These are phyloP conservation scores for Thinopyrum elongatum DNA, from an alignment of 176 grass and related monocot species.

Conservation along the genomic window DNA sequence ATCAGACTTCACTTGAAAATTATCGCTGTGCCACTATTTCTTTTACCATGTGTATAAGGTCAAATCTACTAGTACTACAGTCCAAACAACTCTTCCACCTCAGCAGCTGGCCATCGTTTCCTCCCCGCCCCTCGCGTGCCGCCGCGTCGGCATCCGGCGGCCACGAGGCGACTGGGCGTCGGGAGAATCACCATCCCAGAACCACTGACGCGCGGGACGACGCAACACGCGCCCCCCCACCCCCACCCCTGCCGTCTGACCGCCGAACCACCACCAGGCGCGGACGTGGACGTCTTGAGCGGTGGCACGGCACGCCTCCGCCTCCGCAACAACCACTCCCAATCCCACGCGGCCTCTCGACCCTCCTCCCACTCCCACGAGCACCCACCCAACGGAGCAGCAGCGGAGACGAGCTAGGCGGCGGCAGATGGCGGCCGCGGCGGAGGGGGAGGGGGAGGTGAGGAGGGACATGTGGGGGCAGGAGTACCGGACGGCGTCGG, in stretches of 20 bases:
- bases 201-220: not conserved
- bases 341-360: not conserved
- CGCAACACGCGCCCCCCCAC: not conserved
- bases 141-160: slow-evolving; percentile 9
- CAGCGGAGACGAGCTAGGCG: not conserved
- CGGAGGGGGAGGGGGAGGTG: not conserved
- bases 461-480: slow-evolving; percentile 62
- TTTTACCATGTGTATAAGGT: not conserved
- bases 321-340: not conserved
- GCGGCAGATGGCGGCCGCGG: not conserved
- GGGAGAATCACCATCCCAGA: not conserved
- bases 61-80: not conserved
- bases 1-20: too few relatives aligned
- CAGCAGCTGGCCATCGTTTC: not conserved
- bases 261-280: not conserved
- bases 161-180: not conserved
- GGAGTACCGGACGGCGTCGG: slow-evolving; percentile 52
- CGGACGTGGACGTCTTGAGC: not conserved
- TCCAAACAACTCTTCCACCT: not conserved
- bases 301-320: not conserved
- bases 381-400: not conserved
- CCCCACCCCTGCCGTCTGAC: not conserved
- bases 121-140: not conserved
- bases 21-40: too few relatives aligned
- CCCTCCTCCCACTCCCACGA: not conserved